phyloP scores from a whole-genome alignment of 495 filamentous ascomycete species.

The Xylaria scruposa region DNA sequence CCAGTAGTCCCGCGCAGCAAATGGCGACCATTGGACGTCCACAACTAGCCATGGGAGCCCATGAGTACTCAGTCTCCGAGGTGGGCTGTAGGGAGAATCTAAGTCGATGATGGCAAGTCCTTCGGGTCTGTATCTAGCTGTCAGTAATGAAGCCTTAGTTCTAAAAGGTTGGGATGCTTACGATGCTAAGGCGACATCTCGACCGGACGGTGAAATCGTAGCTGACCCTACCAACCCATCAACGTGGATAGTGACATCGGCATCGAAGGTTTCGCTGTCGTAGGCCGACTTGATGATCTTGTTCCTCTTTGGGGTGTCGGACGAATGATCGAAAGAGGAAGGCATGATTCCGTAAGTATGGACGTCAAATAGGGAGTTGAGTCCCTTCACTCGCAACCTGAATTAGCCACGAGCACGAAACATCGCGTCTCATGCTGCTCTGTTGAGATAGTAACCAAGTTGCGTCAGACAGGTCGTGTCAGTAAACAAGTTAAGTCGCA shows the following conservation, averaged over 20 bases:
- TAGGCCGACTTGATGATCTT: constrained; percentile 70
- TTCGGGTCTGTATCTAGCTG: constrained; percentile 57
- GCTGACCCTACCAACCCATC: constrained; percentile 67
- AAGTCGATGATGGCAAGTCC: constrained; percentile 94
- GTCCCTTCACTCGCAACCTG: constrained; percentile 8
- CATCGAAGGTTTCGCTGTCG: constrained; percentile 86
- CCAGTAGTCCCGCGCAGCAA: constrained; percentile 88
- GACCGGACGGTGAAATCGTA: constrained; percentile 88
- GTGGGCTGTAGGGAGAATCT: constrained; percentile 88
- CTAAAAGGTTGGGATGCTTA: constrained; percentile 48
- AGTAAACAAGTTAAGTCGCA: not conserved
- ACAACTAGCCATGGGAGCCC: constrained; percentile 93
- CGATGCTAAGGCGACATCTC: constrained; percentile 92
- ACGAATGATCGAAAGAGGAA: constrained; percentile 46
- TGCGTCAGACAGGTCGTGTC: no score
- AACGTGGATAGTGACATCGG: constrained; percentile 82
- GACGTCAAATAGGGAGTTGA: not conserved
- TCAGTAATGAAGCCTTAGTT: constrained; percentile 8
- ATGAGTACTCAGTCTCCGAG: constrained; percentile 80
- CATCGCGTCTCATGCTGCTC: constrained; percentile 22
- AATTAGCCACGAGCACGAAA: constrained; percentile 14
- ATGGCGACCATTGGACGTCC: constrained; percentile 98
- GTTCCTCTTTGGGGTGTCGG: constrained; percentile 53
- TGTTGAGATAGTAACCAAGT: not conserved
- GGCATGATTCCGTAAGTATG: constrained; percentile 41